phyloP scores from a whole-genome alignment of 257 asterid genomes.

The Avicennia marina region DNA sequence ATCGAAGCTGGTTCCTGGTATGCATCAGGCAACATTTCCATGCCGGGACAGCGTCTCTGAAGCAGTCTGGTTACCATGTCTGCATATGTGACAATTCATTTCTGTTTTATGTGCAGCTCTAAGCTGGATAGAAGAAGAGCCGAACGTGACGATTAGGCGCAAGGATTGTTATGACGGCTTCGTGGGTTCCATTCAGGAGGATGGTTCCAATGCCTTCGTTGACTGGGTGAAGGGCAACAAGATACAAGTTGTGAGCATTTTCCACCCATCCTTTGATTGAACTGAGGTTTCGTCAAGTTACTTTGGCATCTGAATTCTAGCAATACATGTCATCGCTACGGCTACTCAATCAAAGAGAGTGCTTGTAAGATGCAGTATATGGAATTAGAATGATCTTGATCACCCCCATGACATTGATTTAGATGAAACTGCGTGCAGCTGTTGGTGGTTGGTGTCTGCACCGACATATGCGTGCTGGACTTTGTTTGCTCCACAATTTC shows the following conservation, averaged over 20 bases:
- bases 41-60: not conserved
- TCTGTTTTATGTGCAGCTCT: constrained; percentile 36
- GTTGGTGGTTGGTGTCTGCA: constrained; percentile 60
- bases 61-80: not conserved
- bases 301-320: no score
- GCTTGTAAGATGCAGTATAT: not conserved
- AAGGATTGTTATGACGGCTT: constrained; percentile 74
- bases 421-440: constrained; percentile 26
- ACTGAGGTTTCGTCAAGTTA: no score
- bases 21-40: not conserved
- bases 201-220: constrained; percentile 57
- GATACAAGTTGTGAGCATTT: constrained; percentile 38
- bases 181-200: constrained; percentile 49
- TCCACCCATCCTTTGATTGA: not conserved
- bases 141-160: constrained; percentile 55
- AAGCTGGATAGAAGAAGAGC: constrained; percentile 58
- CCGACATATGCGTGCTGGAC: constrained; percentile 75
- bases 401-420: not conserved
- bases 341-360: not conserved
- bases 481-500: constrained; percentile 69
- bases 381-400: no score
- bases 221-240: constrained; percentile 62
- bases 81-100: not conserved
- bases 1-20: constrained; percentile 70
- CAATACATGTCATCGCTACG: no score